Evolutionary conservation across 805 yeast species (phyloP).

Genomic region (Wickerhamomyces xylosicus): DNA sequence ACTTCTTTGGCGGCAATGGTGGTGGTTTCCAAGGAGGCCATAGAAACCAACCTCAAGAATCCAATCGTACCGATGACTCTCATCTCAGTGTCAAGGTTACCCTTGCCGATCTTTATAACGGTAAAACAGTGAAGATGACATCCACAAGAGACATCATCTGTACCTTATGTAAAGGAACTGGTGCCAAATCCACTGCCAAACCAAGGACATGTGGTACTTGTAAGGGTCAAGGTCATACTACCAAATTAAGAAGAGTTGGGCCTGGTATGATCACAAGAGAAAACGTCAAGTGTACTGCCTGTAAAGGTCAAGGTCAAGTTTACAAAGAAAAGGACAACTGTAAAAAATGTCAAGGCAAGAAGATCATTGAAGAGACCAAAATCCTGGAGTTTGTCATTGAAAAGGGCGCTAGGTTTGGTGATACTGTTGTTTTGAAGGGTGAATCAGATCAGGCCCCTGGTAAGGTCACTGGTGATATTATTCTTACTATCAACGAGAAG

Average conservation of each 20-base stretch:
- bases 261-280: slow-evolving; percentile 69
- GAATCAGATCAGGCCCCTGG: slow-evolving; percentile 77
- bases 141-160: slow-evolving; percentile 69
- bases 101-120: slow-evolving; percentile 67
- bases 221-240: slow-evolving; percentile 57
- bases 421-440: slow-evolving; percentile 46
- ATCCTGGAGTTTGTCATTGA: slow-evolving; percentile 68
- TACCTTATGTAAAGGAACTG: slow-evolving; percentile 62
- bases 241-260: slow-evolving; percentile 52
- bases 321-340: slow-evolving; percentile 63
- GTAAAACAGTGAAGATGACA: slow-evolving; percentile 68
- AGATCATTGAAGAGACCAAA: slow-evolving; percentile 53
- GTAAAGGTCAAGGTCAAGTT: slow-evolving; percentile 62
- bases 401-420: slow-evolving; percentile 59
- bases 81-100: slow-evolving; percentile 52
- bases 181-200: slow-evolving; percentile 53
- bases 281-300: slow-evolving; percentile 48
- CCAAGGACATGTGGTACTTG: slow-evolving; percentile 54
- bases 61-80: slow-evolving; percentile 54
- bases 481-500: slow-evolving; percentile 46
- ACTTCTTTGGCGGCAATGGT: slow-evolving; percentile 38
- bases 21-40: slow-evolving; percentile 2
- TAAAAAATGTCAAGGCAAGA: slow-evolving; percentile 61
- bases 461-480: slow-evolving; percentile 66
- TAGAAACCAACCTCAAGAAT: slow-evolving; percentile 3